phyloP scores from a whole-genome alignment of 441 rosid species.

The Populus hybrid region DNA sequence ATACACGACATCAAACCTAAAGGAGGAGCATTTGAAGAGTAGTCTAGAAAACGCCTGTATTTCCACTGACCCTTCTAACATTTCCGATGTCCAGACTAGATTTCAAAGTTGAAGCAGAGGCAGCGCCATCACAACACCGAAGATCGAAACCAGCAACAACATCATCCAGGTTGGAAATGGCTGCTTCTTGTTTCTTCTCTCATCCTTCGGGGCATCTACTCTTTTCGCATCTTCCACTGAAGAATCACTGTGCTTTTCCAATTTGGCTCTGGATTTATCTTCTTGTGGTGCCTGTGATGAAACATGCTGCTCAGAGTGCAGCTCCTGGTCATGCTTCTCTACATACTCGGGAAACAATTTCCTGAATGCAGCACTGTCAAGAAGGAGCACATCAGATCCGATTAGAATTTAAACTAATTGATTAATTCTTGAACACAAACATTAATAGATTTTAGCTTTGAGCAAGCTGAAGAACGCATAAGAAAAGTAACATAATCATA shows the following conservation, averaged over 20 bases:
- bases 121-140: conserved; percentile 90
- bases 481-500: background rate
- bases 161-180: conserved; percentile 80
- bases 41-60: conserved; percentile 15
- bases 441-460: background rate
- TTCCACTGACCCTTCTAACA: conserved; percentile 19
- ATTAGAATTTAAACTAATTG: background rate
- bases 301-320: conserved; percentile 45
- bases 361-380: conserved; percentile 72
- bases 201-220: conserved; percentile 30
- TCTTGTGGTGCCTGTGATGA: conserved; percentile 39
- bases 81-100: conserved; percentile 12
- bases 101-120: conserved; percentile 85
- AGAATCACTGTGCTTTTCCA: conserved; percentile 34
- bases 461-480: background rate
- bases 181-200: conserved; percentile 51
- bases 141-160: conserved; percentile 76
- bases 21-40: conserved; percentile 15
- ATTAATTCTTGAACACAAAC: background rate
- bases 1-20: conserved; percentile 19
- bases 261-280: conserved; percentile 27
- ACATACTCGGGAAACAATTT: conserved; percentile 92
- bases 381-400: background rate
- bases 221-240: conserved; percentile 25
- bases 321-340: conserved; percentile 71